phyloP scores from a whole-genome alignment of 108 stramenopile species.

The Nannochloropsis gaditana region DNA sequence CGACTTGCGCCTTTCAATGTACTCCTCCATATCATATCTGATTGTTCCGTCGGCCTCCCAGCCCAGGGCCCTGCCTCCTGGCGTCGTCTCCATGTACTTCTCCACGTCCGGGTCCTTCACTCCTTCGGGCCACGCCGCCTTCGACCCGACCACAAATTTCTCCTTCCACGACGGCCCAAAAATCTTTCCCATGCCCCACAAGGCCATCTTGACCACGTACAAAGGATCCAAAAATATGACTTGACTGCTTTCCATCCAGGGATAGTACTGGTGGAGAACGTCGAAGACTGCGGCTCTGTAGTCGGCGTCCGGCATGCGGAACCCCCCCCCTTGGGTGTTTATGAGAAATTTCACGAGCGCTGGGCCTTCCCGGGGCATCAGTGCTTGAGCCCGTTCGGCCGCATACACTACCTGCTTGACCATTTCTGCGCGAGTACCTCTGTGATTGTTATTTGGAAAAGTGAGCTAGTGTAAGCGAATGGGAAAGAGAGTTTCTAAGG shows the following conservation, averaged over 20 bases:
- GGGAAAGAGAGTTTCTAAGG: too few relatives aligned
- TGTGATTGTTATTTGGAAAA: neutral
- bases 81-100: neutral
- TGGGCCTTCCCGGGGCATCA: neutral
- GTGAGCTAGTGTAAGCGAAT: too few relatives aligned
- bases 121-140: neutral
- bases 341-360: neutral
- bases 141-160: neutral
- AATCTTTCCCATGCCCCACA: slow-evolving; percentile 10
- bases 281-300: neutral
- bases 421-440: slow-evolving; percentile 1
- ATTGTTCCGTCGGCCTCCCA: neutral
- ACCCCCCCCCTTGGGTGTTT: neutral
- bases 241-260: neutral
- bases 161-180: neutral
- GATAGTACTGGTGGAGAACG: neutral
- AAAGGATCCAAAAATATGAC: slow-evolving; percentile 15
- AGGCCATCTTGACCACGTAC: neutral
- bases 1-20: neutral
- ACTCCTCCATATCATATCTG: slow-evolving; percentile 10
- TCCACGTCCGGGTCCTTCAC: neutral
- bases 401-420: neutral
- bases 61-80: neutral
- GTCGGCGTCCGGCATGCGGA: slow-evolving; percentile 12
- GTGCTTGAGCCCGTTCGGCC: neutral